phyloP scores from a whole-genome alignment of 2,329 filamentous ascomycete species.

The Cladophialophora yegresii region DNA sequence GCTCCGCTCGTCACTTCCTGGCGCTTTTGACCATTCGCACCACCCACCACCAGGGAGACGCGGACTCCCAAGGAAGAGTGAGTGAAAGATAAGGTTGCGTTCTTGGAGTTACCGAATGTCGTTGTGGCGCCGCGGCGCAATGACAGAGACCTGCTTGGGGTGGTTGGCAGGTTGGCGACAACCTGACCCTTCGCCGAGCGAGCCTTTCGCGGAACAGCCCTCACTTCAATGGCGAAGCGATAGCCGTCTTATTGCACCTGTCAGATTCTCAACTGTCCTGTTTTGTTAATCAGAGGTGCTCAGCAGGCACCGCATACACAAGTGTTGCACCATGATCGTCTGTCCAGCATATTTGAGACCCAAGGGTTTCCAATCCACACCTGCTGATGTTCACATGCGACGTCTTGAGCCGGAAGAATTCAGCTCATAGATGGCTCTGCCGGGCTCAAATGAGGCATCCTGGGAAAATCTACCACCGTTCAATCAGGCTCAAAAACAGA shows the following conservation, averaged over 20 bases:
- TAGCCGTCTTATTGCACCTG: neutral
- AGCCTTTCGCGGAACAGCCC: neutral
- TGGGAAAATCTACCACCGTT: neutral
- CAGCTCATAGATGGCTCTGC: neutral
- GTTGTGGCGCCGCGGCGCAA: neutral
- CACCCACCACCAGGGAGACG: neutral
- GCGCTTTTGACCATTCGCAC: neutral
- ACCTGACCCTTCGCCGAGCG: neutral
- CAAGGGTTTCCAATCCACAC: neutral
- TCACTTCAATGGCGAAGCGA: neutral
- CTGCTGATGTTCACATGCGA: neutral
- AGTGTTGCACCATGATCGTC: neutral
- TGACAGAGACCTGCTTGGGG: neutral
- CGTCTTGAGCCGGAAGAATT: neutral
- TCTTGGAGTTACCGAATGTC: neutral
- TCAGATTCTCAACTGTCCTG: neutral
- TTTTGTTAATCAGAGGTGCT: neutral
- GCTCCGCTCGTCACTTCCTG: neutral
- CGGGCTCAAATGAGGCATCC: neutral
- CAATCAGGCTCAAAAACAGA: too few species aligned
- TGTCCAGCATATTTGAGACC: neutral
- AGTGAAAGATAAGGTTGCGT: neutral
- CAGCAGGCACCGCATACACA: neutral
- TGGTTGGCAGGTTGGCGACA: neutral
- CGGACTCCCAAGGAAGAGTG: neutral